Conservation (phyloP, 2,329 filamentous ascomycete species). For the Alternaria solani region DNA sequence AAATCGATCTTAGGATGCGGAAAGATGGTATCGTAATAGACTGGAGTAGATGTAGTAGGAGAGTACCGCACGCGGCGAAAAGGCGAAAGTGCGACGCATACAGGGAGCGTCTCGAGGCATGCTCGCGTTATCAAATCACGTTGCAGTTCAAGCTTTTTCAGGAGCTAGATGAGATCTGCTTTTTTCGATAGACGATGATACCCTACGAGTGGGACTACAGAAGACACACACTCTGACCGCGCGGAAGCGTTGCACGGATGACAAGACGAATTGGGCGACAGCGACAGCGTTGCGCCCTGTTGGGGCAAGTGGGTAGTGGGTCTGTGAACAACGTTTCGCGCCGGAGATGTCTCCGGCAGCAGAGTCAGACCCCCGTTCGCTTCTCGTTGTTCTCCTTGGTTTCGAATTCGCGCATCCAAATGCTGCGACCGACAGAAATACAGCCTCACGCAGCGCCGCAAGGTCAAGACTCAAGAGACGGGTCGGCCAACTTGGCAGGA, state of each 20-base stretch:
- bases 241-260: slow-evolving; percentile 14
- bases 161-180: slow-evolving; percentile 11
- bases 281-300: slow-evolving; percentile 2
- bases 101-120: not conserved
- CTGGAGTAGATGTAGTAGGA: not conserved
- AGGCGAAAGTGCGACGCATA: not conserved
- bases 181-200: slow-evolving; percentile 6
- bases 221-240: not conserved
- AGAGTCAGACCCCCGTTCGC: slow-evolving; percentile 7
- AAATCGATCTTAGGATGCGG: not conserved
- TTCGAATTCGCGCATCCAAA: not conserved
- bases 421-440: not conserved
- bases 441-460: slow-evolving; percentile 5
- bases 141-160: slow-evolving; percentile 9
- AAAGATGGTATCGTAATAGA: not conserved
- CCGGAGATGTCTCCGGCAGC: not conserved
- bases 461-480: not conserved
- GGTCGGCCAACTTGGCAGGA: not conserved
- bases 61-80: not conserved
- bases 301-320: slow-evolving; percentile 5
- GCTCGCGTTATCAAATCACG: slow-evolving; percentile 4
- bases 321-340: slow-evolving; percentile 2
- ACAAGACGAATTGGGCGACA: slow-evolving; percentile 9
- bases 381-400: not conserved
- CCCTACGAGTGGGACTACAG: slow-evolving; percentile 4